Base-by-base conservation (phyloP, 345 rosid genomes). In the Euclidium syriacum region DNA sequence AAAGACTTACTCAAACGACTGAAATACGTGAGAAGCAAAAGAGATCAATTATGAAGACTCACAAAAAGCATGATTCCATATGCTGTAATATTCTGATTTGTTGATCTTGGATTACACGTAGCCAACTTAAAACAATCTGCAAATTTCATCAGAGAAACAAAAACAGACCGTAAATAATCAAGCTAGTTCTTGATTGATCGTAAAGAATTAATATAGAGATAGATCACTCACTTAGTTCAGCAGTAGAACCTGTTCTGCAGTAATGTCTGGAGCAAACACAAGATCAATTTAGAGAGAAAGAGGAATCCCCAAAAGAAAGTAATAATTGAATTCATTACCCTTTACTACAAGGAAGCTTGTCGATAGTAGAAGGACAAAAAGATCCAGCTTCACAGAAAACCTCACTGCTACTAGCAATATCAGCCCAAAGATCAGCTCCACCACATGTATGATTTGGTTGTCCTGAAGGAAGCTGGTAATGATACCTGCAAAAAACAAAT, bases 401-500 rank as follows among this genome's bases (percentile, higher is more conserved):
- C 75, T 87, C 97, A 36, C 79, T 56, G 54, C 87, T 87, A 76
- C 95, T 90, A 43, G 15, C 57, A 47, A 86, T 69, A 71, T 90
- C 96, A 30, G 99, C 92, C 99, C 96, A 94, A 44, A 73, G 33
- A 72, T 94, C 96, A 19, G 99, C 99, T 61, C 95, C 97, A 16
- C 99, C 97, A 56, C 99, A 94, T 4, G 84, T 81, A 72, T 87
- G 97, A 72, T 88, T 74, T 39, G 80, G 77, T 18, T 78, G 72
- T 51, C 85, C 97, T 40, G 90, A 77, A 66, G 99, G 97, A 53
- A 86, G 64, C 66, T 81, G 92, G 81, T 95, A 95, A 69, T 62
- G 81, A 71, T 95, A 95, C 83, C 97, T 90, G 80, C 78, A 83
- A 74, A 59, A 70, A 27, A 58, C 75, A 76, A 66, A 74, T 72